Percentiles rank a stretch among this genome's conserved stretches.
phyloP scores from a whole-genome alignment of 176 grass and related monocot species.

The Pontederia paniculata region DNA sequence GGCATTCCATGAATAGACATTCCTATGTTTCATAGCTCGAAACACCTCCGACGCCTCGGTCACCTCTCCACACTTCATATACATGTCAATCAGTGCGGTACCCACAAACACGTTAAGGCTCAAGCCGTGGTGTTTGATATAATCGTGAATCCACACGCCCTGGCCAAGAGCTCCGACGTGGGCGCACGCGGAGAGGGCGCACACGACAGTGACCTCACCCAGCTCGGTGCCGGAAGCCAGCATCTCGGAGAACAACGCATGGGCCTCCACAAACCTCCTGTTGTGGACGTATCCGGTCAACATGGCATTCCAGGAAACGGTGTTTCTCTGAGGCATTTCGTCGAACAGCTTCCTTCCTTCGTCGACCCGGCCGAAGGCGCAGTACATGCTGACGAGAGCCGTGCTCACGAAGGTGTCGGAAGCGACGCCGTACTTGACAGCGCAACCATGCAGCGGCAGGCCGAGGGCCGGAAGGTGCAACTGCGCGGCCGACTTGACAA shows the following conservation, averaged over 20 bases:
- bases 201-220: conserved; percentile 18
- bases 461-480: not conserved
- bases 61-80: conserved; percentile 22
- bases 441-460: conserved; percentile 8
- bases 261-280: conserved; percentile 21
- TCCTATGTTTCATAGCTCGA: conserved; percentile 7
- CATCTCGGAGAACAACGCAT: conserved; percentile 18
- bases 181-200: conserved; percentile 17
- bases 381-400: conserved; percentile 15
- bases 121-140: conserved; percentile 6
- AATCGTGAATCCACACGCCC: conserved; percentile 24
- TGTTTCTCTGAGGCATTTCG: conserved; percentile 18
- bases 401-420: conserved; percentile 7
- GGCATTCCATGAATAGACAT: conserved; percentile 16
- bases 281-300: conserved; percentile 20
- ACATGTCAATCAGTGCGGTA: conserved; percentile 22
- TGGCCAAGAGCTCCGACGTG: conserved; percentile 19
- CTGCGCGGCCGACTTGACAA: conserved; percentile 13
- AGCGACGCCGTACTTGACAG: not conserved
- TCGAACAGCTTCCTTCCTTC: conserved; percentile 2
- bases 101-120: conserved; percentile 22
- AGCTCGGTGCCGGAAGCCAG: conserved; percentile 1
- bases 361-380: not conserved
- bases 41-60: conserved; percentile 14
- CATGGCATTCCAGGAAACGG: conserved; percentile 21